Evolutionary conservation across 257 asterid species (phyloP).

Genomic region (Gentiana macrophylla): DNA sequence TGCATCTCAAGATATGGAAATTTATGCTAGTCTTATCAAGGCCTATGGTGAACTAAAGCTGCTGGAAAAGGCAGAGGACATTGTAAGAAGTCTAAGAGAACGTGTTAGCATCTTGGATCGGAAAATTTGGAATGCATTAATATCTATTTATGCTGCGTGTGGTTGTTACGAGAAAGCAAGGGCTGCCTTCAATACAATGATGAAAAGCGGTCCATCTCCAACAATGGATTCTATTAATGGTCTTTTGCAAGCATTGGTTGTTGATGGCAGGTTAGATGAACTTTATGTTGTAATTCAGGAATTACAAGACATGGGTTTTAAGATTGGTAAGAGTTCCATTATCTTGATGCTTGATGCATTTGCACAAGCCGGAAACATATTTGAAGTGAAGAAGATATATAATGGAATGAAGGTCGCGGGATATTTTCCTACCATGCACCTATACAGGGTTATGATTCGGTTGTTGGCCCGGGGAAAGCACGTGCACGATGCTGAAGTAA

Average conservation of each 20-base stretch:
- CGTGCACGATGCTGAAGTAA: slow-evolving; percentile 78
- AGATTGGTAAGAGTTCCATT: slow-evolving; percentile 76
- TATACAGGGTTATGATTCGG: slow-evolving; percentile 79
- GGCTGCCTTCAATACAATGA: slow-evolving; percentile 86
- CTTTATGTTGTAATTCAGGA: slow-evolving; percentile 88
- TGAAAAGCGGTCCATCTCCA: slow-evolving; percentile 92
- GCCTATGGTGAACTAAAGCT: slow-evolving; percentile 67
- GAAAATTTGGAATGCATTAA: slow-evolving; percentile 70
- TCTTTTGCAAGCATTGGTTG: slow-evolving; percentile 74
- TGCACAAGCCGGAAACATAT: slow-evolving; percentile 60
- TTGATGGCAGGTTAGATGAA: slow-evolving; percentile 70
- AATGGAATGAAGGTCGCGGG: slow-evolving; percentile 92
- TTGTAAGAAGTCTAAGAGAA: slow-evolving; percentile 52
- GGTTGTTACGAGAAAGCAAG: slow-evolving; percentile 93
- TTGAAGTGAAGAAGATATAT: slow-evolving; percentile 86
- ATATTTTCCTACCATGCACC: slow-evolving; percentile 94
- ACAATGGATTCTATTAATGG: slow-evolving; percentile 70
- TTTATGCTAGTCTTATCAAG: slow-evolving; percentile 53
- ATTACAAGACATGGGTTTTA: slow-evolving; percentile 93
- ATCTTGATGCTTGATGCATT: slow-evolving; percentile 94
- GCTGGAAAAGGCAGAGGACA: slow-evolving; percentile 68
- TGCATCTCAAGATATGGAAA: slow-evolving; percentile 36
- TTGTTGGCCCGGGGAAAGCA: slow-evolving; percentile 62
- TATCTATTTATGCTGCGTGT: slow-evolving; percentile 66
- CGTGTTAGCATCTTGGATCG: slow-evolving; percentile 45